phyloP scores from a whole-genome alignment of 176 grass and related monocot species.

The Thinopyrum elongatum region DNA sequence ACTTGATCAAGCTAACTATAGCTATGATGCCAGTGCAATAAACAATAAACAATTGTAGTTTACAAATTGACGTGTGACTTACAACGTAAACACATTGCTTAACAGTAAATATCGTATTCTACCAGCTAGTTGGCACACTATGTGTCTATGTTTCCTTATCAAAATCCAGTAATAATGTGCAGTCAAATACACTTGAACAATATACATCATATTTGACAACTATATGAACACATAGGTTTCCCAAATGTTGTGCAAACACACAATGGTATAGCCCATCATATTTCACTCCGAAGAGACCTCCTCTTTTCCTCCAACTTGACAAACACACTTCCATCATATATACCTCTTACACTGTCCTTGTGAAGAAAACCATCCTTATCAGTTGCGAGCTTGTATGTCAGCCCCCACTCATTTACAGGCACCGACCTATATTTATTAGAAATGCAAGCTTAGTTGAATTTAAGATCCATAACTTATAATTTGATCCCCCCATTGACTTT shows the following conservation, averaged over 20 bases:
- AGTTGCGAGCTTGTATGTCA: slow-evolving; percentile 41
- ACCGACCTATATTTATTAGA: slow-evolving; percentile 17
- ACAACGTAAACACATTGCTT: not conserved
- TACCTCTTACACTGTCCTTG: slow-evolving; percentile 48
- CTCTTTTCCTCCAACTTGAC: slow-evolving; percentile 49
- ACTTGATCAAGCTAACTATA: not conserved
- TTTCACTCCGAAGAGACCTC: not conserved
- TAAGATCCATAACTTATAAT: not conserved
- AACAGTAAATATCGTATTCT: not conserved
- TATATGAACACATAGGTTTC: not conserved
- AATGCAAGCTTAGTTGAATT: not conserved
- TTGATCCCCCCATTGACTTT: not conserved
- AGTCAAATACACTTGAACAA: not conserved
- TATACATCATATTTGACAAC: not conserved
- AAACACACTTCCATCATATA: slow-evolving; percentile 75
- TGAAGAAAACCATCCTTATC: slow-evolving; percentile 61
- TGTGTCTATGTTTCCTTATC: not conserved
- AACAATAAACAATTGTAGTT: too few relatives aligned
- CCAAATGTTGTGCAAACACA: not conserved
- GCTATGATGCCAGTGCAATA: not conserved
- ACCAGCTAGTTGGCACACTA: not conserved
- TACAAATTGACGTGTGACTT: not conserved
- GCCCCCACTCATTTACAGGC: slow-evolving; percentile 41
- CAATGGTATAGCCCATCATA: not conserved
- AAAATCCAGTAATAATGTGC: not conserved